Evolutionary conservation across 108 stramenopile genomes (phyloP), one percentile per base, ranked within the genome.

Genomic region (Phaeodactylum tricornutum): DNA sequence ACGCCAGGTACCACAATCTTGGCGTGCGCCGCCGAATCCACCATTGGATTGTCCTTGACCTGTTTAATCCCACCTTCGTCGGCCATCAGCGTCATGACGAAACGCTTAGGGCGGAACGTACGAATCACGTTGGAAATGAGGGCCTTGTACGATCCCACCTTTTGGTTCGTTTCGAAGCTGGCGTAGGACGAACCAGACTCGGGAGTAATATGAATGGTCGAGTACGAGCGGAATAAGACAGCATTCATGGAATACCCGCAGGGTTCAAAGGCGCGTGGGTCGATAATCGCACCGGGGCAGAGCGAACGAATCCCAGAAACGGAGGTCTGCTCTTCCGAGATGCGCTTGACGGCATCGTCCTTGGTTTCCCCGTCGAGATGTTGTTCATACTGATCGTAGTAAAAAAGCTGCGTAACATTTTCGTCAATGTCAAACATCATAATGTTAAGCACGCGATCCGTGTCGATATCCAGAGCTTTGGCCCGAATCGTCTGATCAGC

Each of bases 381-480:
- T n/a, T 54, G 62, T 29, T 75, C 61, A 53, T 88, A 90, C 40
- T 69, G 44, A 20, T 90, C 67, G 53, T 81, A 78, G 59, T 93
- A 87, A 65, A 98, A 98, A 32, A 77, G 53, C 11, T 76, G 54
- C 11, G 91, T 90, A 9, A 91, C 78, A 32, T 79, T 70, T 46
- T 88, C 77, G 54, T 94, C 93, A 57, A 99, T 87, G 56, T 98
- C 99, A 66, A 97, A 99, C 99, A 99, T 98, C 99, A 98, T 99
- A 47, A 99, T 95, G 79, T 99, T 98, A 43, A 99, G 64, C 7
- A 92, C 95, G 44, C 97, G 81, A 45, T 99, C 99, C 12, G 94
- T 97, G 28, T 87, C 79, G 14, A 67, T 56, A 17, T 87, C 82
- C 35, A 57, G 37, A 4, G 70, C 56, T 6, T 40, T 53, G 28